A percentile compares a stretch with the other conserved stretches of the same genome.
These are phyloP conservation scores for Dactylellina leptospora DNA, from an alignment of 2,329 filamentous ascomycete species.

Conservation along the genomic window DNA sequence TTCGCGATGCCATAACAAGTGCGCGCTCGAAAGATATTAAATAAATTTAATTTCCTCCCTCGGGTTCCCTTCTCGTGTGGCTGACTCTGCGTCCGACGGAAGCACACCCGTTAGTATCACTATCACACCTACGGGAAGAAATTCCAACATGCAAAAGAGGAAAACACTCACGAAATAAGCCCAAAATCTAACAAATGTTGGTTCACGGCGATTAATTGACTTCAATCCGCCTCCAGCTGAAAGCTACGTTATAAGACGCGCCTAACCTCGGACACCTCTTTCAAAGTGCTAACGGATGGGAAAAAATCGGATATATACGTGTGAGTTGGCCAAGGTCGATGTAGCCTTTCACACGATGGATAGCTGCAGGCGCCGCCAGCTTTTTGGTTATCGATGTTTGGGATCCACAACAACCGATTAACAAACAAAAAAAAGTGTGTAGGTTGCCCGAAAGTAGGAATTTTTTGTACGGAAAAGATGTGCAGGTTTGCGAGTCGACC, in stretches of 20 bases:
- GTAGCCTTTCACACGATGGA: conserved; percentile 34
- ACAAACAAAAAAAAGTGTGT: conserved; percentile 25
- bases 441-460: conserved; percentile 1
- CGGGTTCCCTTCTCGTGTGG: too few relatives aligned
- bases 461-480: conserved; percentile 24
- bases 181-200: conserved; percentile 23
- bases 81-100: conserved; percentile 13
- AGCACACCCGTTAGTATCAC: conserved; percentile 28
- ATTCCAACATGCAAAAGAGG: background rate
- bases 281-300: conserved; percentile 1
- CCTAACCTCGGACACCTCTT: conserved; percentile 7
- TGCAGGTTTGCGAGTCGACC: conserved; percentile 21
- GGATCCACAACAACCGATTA: conserved; percentile 5
- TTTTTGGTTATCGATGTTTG: background rate
- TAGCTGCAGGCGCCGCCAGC: conserved; percentile 31
- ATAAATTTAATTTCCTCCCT: too few relatives aligned
- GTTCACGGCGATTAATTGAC: too few relatives aligned
- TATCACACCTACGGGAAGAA: conserved; percentile 1
- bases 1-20: conserved; percentile 9
- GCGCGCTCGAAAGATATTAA: background rate
- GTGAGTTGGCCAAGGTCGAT: conserved; percentile 47
- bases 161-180: conserved; percentile 1
- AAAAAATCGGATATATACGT: conserved; percentile 9
- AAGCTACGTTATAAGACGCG: background rate
- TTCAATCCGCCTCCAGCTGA: conserved; percentile 6